These are phyloP conservation scores for Phytophthora palmivora DNA, from an alignment of 352 stramenopile species.

Conservation along the genomic window DNA sequence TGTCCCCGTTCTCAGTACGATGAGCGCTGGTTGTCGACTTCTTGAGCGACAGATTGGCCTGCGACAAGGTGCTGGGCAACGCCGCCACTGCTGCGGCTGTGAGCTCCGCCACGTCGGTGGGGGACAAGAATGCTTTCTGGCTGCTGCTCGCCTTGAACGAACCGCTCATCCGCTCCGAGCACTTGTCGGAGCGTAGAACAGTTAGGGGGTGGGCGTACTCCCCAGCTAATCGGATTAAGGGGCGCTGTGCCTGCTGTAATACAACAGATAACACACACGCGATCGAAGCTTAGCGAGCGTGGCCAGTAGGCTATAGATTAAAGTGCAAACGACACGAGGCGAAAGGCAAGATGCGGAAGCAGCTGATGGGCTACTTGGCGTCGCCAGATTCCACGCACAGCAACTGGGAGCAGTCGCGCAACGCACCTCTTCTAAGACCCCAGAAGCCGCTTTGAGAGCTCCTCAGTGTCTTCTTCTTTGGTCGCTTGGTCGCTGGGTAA, in stretches of 20 bases:
- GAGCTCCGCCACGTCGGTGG: conserved; percentile 79
- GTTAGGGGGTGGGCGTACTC: not conserved
- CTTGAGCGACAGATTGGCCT: conserved; percentile 56
- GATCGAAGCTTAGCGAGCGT: conserved; percentile 26
- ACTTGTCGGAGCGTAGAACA: not conserved
- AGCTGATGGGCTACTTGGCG: not conserved
- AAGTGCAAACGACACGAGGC: conserved; percentile 3
- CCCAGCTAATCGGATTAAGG: conserved; percentile 7
- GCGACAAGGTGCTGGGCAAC: conserved; percentile 67
- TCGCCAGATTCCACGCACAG: conserved; percentile 3
- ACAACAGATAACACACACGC: conserved; percentile 24
- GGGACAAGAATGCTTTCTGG: conserved; percentile 76
- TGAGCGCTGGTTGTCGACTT: conserved; percentile 57
- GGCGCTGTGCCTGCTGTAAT: conserved; percentile 26
- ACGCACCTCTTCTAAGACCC: conserved; percentile 43
- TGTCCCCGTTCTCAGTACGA: conserved; percentile 77
- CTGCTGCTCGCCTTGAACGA: conserved; percentile 48
- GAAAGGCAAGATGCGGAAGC: conserved; percentile 9
- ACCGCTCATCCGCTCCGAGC: conserved; percentile 49
- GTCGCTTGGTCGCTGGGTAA: conserved; percentile 25
- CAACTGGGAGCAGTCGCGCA: conserved; percentile 14
- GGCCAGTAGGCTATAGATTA: not conserved
- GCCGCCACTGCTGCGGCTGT: conserved; percentile 75
- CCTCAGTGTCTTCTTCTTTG: conserved; percentile 40
- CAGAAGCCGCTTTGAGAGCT: conserved; percentile 43